These are phyloP conservation scores for Miscanthus lutarioriparius DNA, from an alignment of 176 grass and related monocot species.

Conservation along the genomic window DNA sequence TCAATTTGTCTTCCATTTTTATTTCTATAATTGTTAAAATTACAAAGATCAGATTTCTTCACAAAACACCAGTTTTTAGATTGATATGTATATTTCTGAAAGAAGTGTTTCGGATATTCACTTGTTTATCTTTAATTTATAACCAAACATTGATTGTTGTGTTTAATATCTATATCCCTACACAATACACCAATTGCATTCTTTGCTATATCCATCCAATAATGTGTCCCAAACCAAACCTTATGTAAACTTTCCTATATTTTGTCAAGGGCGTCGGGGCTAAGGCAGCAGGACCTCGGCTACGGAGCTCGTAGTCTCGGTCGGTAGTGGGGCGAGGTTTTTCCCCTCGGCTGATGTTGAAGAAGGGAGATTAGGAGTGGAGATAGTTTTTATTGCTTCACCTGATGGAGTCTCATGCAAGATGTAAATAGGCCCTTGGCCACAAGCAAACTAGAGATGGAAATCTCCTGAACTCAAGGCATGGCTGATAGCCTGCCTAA, in stretches of 20 bases:
- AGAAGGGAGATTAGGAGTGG: background rate
- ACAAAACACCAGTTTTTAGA: background rate
- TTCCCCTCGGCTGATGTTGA: background rate
- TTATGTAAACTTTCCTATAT: background rate
- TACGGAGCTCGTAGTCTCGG: background rate
- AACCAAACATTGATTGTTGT: background rate
- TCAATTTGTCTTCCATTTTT: conserved; percentile 4
- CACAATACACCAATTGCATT: background rate
- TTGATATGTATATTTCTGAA: background rate
- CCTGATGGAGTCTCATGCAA: too few relatives aligned
- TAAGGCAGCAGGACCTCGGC: background rate
- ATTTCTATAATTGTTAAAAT: background rate
- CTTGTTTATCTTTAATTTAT: background rate
- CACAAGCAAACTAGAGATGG: too few relatives aligned
- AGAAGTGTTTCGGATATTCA: background rate
- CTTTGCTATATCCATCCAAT: background rate
- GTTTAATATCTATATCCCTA: background rate
- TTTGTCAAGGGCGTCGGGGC: background rate
- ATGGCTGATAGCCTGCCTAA: too few relatives aligned
- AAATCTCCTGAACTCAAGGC: too few relatives aligned
- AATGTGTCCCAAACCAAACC: background rate
- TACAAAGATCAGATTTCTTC: background rate
- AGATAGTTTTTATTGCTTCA: too few relatives aligned
- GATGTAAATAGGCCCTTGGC: too few relatives aligned
- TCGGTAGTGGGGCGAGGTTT: background rate